Evolutionary conservation across 1,139 yeast species (phyloP).

Genomic region (Debaryomyces coudertii): DNA sequence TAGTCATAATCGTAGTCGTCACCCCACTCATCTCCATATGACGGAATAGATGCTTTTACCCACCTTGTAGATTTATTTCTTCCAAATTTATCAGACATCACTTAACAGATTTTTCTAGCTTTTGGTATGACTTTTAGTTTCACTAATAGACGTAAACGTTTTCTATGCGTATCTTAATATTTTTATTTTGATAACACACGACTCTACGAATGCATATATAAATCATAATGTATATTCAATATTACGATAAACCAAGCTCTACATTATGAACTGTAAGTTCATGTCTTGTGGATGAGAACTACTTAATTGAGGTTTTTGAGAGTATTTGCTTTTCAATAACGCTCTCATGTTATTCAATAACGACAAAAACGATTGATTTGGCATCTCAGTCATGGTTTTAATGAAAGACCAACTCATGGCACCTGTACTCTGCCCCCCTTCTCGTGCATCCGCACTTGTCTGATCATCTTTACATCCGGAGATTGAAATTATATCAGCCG

Average conservation of each 20-base stretch:
- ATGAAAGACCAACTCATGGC: slow-evolving; percentile 95
- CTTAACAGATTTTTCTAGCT: not conserved
- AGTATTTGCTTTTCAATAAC: slow-evolving; percentile 67
- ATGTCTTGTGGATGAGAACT: slow-evolving; percentile 85
- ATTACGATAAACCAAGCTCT: slow-evolving; percentile 2
- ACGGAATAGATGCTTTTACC: slow-evolving; percentile 60
- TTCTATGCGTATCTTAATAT: slow-evolving; percentile 3
- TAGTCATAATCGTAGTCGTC: slow-evolving; percentile 40
- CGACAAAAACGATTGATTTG: slow-evolving; percentile 76
- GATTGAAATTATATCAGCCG: slow-evolving; percentile 85
- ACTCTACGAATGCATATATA: not conserved
- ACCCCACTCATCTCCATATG: slow-evolving; percentile 65
- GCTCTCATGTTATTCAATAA: slow-evolving; percentile 80
- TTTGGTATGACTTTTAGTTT: not conserved
- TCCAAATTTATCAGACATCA: slow-evolving; percentile 50
- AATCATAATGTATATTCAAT: slow-evolving; percentile 4
- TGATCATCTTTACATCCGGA: slow-evolving; percentile 92
- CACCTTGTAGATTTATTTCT: slow-evolving; percentile 67
- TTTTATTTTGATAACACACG: slow-evolving; percentile 8
- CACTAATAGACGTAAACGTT: not conserved
- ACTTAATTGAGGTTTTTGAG: slow-evolving; percentile 89
- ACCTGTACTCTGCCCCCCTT: slow-evolving; percentile 80
- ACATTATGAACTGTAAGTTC: slow-evolving; percentile 59
- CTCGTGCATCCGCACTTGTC: slow-evolving; percentile 78
- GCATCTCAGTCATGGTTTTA: slow-evolving; percentile 64